Percentiles rank a stretch among this genome's conserved stretches.
These are phyloP conservation scores for Amaranthus hypochondriacus DNA, from an alignment of 148 eudicot genomes.

Conservation along the genomic window DNA sequence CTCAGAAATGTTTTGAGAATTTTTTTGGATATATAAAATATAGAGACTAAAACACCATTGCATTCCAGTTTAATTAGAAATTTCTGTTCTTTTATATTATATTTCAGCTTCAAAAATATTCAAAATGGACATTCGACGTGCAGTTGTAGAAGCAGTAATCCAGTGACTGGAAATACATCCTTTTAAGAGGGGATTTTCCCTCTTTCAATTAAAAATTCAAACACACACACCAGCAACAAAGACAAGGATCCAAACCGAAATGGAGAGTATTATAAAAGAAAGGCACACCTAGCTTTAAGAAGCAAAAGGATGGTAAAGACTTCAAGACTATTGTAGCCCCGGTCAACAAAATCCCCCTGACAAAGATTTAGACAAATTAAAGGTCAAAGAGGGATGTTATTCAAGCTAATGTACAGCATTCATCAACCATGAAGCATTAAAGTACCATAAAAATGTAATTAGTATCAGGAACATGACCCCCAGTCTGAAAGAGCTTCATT, in stretches of 20 bases:
- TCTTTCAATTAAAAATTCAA: background rate
- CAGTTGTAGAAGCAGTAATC: conserved; percentile 1
- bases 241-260: background rate
- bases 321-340: conserved; percentile 97
- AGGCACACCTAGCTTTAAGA: conserved; percentile 87
- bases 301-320: conserved; percentile 97
- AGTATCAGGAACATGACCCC: conserved; percentile 98
- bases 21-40: background rate
- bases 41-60: background rate
- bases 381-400: conserved; percentile 9
- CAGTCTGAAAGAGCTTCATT: conserved; percentile 98
- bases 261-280: conserved; percentile 12
- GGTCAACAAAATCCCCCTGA: conserved; percentile 99
- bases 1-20: background rate
- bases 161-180: background rate
- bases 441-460: conserved; percentile 97
- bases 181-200: background rate
- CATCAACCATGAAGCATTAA: background rate
- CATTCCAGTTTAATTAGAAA: background rate
- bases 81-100: background rate
- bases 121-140: background rate
- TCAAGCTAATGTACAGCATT: background rate
- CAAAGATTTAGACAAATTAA: conserved; percentile 16
- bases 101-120: too few relatives aligned
- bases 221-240: background rate